Conservation (phyloP, 2,329 filamentous ascomycete genomes). For the Clarireedia sp. region DNA sequence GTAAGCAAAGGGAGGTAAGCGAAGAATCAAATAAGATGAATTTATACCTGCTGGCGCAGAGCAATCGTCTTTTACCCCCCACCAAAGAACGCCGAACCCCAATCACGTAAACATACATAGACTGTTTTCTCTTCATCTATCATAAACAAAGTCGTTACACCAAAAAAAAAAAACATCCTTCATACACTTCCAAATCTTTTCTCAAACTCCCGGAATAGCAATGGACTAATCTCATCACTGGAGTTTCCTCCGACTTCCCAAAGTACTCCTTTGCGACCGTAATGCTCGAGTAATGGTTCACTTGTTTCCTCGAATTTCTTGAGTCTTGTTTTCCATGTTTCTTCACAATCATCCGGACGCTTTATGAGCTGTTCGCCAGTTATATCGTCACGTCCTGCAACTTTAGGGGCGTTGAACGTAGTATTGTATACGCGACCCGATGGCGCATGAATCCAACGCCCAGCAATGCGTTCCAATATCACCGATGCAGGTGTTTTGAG, state of each 20-base stretch:
- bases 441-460: slow-evolving; percentile 86
- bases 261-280: slow-evolving; percentile 73
- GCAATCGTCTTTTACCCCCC: neutral
- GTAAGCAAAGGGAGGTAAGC: neutral
- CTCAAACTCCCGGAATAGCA: slow-evolving; percentile 76
- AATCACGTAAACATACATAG: neutral
- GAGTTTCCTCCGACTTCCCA: slow-evolving; percentile 82
- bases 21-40: neutral
- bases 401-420: slow-evolving; percentile 77
- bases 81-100: neutral
- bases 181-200: slow-evolving; percentile 50
- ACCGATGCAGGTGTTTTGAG: slow-evolving; percentile 79
- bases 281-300: slow-evolving; percentile 78
- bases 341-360: slow-evolving; percentile 76
- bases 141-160: neutral
- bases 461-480: slow-evolving; percentile 81
- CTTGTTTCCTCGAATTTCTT: slow-evolving; percentile 83
- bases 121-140: neutral
- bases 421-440: slow-evolving; percentile 95
- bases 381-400: slow-evolving; percentile 75
- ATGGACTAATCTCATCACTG: slow-evolving; percentile 93
- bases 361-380: slow-evolving; percentile 82
- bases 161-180: neutral
- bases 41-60: neutral
- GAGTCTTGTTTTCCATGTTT: slow-evolving; percentile 74